Evolutionary conservation across 257 asterid species (phyloP), one percentile per base, ranked within the genome.

Genomic region (Scutellaria barbata): DNA sequence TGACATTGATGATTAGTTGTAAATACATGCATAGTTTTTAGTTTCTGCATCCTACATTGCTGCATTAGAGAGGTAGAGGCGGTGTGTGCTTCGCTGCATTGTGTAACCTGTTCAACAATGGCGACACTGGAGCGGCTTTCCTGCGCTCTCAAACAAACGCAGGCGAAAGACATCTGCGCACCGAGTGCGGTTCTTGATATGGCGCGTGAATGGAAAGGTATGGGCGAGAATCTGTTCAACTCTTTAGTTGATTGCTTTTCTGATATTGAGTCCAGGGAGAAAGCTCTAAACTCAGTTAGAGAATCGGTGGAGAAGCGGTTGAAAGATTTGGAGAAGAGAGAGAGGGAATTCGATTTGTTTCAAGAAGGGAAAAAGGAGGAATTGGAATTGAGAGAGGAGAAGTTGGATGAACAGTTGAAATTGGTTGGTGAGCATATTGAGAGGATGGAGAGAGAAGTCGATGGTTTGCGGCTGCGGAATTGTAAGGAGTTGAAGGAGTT

Each of bases 351-450:
- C 3, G 56, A 69, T 7, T 41, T 14, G 18, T 66, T 46, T 1
- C 66, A 12, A 10, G 74, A 50, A 14, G 14, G 71, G 25, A 67
- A 20, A 33, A 48, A 33, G 10, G 51, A 9, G 60, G 64, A 66
- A 3, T 40, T 76, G 79, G 45, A 50, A 65, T 58, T 46, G 76
- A 74, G 68, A 48, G 85, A 77, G 65, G 69, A 65, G 76, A 70
- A 71, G 8, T 74, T 81, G 76, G 85, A 81, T 33, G 64, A 74
- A 6, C 82, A 65, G 6, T 62, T 77, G 76, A 71, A 50, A 59
- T 30, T 16, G 56, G 82, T 77, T 14, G 6, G 11, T 0, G 74
- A 71, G 33, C 82, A 81, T 30, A 74, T 81, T n/a, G 71, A 74
- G 54, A 65, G 63, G 0, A 62, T 81, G 80, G 85, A 77, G 50